Evolutionary conservation across 2,329 filamentous ascomycete genomes (phyloP).

Genomic region (Cladosporium sp.): DNA sequence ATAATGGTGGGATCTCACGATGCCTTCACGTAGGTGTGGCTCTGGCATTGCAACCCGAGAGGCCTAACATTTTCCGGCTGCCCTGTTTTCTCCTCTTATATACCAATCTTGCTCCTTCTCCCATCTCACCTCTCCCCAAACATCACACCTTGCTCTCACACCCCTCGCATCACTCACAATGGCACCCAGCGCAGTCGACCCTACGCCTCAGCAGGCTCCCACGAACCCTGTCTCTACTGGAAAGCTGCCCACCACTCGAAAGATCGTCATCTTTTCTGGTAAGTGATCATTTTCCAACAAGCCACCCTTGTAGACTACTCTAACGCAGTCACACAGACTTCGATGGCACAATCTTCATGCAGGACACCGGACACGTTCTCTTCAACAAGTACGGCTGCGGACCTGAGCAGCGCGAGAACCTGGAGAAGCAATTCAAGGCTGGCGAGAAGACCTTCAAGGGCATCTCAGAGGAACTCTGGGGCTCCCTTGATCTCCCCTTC

Average conservation of each 20-base stretch:
- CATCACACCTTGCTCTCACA: background rate
- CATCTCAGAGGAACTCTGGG: conserved; percentile 70
- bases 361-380: conserved; percentile 64
- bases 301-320: conserved; percentile 6
- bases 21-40: conserved; percentile 2
- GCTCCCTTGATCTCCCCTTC: conserved; percentile 61
- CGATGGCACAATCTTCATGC: conserved; percentile 65
- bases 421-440: conserved; percentile 61
- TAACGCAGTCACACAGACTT: conserved; percentile 49
- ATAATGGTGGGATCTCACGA: conserved; percentile 9
- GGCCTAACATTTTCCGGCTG: background rate
- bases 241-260: conserved; percentile 44
- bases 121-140: background rate
- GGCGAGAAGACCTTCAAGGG: conserved; percentile 65
- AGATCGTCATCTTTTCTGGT: conserved; percentile 59
- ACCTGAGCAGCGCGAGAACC: conserved; percentile 48
- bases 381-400: conserved; percentile 65
- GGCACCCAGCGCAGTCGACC: conserved; percentile 30
- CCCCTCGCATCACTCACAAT: conserved; percentile 18
- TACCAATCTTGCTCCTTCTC: too few species aligned
- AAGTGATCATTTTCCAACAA: conserved; percentile 19
- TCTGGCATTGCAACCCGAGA: background rate
- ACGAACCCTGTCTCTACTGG: conserved; percentile 16
- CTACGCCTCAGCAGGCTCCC: conserved; percentile 20
- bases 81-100: background rate